Evolutionary conservation across 176 grass and related monocot genomes (phyloP), one percentile per base, ranked within the genome.

Genomic region (Elaeis guineensis): DNA sequence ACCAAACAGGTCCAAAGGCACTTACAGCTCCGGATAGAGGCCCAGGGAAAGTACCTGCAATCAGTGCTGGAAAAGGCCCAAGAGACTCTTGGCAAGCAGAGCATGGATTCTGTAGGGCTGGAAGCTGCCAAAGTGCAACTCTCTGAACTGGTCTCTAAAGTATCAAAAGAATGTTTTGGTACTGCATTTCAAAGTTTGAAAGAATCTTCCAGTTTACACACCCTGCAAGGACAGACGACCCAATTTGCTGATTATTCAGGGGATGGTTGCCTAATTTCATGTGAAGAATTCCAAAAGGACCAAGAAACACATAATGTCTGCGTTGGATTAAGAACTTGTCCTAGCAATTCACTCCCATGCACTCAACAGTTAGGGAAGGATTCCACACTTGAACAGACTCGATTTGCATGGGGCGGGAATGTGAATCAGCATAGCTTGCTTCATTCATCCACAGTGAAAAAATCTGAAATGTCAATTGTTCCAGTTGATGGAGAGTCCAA

Each of bases 41-140:
- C 89, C 64, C 89, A 89, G 80, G 89, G 89, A 52, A 95, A 95
- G 44, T 95, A 95, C 65, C 68, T 95, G 52, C 90, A 95, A 67
- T 77, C 90, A 58, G 86, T 95, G 74, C 79, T 95, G 59, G 90
- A 95, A 68, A 84, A 95, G 71, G 90, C 90, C 54, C 86, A 95
- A 71, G 90, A 95, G 61, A 90, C 80, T 52, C 80, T 95, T 65
- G 86, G 90, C 63, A 90, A 90, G 61, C 79, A 87, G 50, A 90
- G 72, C 54, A 61, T 72, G 53, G 64, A 71, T 50, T 72, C 85
- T 69, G 73, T 82, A 83, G 72, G 80, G 59, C 73, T 78, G 44
- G 86, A 90, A 79, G 83, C 85, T 73, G 77, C 82, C 73, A 90
- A 95, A 79, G 63, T 80, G 26, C 83, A 95, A 69, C 85, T 84